A percentile compares a stretch with the other conserved stretches of the same genome.
Evolutionary conservation across 345 rosid species (phyloP).

Genomic region (Populus simonii): DNA sequence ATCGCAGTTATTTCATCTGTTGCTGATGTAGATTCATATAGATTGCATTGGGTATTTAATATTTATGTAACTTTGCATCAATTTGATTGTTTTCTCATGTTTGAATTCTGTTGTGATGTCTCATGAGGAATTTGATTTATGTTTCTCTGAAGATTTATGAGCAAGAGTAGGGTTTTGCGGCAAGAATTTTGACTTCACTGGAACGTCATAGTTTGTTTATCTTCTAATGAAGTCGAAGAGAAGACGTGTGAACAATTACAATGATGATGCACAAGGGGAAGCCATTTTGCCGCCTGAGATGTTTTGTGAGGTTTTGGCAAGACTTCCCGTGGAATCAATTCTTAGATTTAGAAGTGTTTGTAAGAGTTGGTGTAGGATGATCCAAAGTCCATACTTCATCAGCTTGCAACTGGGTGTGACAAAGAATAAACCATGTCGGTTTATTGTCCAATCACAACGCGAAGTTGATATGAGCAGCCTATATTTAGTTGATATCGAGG

Average conservation of each 20-base stretch:
- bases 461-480: neutral
- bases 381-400: neutral
- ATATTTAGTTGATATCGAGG: neutral
- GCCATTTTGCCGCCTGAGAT: neutral
- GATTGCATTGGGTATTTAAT: too few relatives aligned
- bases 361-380: conserved; percentile 1
- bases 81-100: neutral
- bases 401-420: neutral
- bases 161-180: neutral
- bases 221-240: neutral
- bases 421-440: neutral
- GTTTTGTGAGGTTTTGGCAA: conserved; percentile 3
- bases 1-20: too few relatives aligned
- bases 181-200: neutral
- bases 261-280: neutral
- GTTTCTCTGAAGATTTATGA: neutral
- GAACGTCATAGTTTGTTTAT: neutral
- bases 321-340: neutral
- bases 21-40: too few relatives aligned
- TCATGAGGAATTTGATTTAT: neutral
- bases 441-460: neutral
- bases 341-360: neutral
- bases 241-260: neutral
- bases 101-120: neutral
- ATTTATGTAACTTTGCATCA: neutral